Evolutionary conservation across 2,329 filamentous ascomycete genomes (phyloP).

Genomic region (Pestalotiopsis sp.): DNA sequence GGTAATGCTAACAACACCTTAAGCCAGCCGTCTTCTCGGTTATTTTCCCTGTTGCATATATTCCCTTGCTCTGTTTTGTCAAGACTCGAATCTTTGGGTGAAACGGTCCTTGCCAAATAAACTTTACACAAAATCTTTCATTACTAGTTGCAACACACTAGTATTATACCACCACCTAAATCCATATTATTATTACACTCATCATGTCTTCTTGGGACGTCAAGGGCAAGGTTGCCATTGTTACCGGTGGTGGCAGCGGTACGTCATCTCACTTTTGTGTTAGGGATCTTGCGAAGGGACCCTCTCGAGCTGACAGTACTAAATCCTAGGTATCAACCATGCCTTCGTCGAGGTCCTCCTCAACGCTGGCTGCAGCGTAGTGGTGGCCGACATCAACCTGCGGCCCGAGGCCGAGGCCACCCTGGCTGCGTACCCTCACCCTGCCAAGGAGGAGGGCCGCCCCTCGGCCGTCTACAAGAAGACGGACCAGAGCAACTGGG

Average conservation of each 20-base stretch:
- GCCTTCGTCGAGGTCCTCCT: conserved; percentile 8
- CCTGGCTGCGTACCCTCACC: conserved; percentile 15
- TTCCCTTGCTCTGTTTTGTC: background rate
- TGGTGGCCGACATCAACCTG: conserved; percentile 8
- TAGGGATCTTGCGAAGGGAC: background rate
- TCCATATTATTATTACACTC: background rate
- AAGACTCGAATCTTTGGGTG: background rate
- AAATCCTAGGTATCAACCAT: conserved; percentile 1
- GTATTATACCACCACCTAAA: background rate
- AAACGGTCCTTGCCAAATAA: background rate
- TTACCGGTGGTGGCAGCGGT: conserved; percentile 13
- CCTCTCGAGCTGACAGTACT: background rate
- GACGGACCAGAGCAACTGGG: conserved; percentile 25
- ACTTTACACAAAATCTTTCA: background rate
- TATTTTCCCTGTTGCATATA: background rate
- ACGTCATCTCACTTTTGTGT: background rate
- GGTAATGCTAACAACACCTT: background rate
- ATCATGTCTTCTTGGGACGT: conserved; percentile 4
- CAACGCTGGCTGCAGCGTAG: background rate
- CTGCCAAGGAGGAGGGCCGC: conserved; percentile 9
- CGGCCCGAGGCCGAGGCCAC: conserved; percentile 6
- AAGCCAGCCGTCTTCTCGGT: background rate
- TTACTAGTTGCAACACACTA: background rate
- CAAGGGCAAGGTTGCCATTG: conserved; percentile 9
- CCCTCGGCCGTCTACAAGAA: conserved; percentile 17